Evolutionary conservation across 2,329 filamentous ascomycete genomes (phyloP), one percentile per base, ranked within the genome.

Genomic region (Penicillium sp.): DNA sequence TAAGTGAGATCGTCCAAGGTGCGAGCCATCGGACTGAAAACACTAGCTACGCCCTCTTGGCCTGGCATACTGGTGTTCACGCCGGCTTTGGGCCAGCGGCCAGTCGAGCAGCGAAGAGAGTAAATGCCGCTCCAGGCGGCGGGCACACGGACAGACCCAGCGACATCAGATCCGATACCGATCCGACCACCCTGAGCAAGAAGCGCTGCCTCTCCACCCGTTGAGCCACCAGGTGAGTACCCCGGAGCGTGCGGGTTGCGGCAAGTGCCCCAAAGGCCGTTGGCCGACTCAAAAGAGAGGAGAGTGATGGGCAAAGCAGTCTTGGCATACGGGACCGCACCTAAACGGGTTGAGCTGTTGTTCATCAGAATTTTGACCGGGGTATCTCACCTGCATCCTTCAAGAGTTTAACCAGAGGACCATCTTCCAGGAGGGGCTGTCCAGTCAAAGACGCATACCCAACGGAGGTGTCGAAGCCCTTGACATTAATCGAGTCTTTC

Each of bases 51-150:
- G 0, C 92, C 92, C 69, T 97, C 93, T 70, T 97, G 92, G 0
- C 93, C 93, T 0, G 90, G 86, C 91, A 96, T 96, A 65, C 89
- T 92, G 0, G 92, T 96, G 57, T 84, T 84, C 70, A 91, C 86
- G 9, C 91, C 91, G 40, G 85, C 82, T 72, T 95, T 96, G 1
- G 91, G 91, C 91, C 92, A 97, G 46, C 92, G 83, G 1, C 93
- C 92, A 1, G 90, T 95, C 3, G 90, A 92, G 75, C 92, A 96
- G 34, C 90, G 86, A 22, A 97, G 77, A 16, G 89, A 88, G 73
- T 96, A 97, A 70, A 93, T 91, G 8, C 92, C 92, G 2, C 89
- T 89, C 77, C 92, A 97, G 64, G 96, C 91, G 5, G 92, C 93
- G 0, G 92, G 93, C 2, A 84, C 87, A 49, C 92, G 84, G 5